Base-by-base conservation (phyloP, 2,329 filamentous ascomycete species). In the Trichoderma afroharzianum region DNA sequence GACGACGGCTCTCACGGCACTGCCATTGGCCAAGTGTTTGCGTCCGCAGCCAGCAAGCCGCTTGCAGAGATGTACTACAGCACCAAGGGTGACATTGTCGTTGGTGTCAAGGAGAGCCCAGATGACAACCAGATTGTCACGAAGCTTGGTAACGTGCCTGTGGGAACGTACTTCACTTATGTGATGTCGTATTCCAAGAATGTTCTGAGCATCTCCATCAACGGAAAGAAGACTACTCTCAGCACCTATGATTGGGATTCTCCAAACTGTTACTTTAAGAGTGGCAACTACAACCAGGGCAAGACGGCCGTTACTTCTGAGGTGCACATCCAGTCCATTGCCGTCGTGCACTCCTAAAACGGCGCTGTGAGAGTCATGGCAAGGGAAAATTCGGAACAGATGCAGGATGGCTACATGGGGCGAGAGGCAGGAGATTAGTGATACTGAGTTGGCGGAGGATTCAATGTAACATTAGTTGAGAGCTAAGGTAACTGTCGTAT, bases 41-140 rank as follows among this genome's bases (percentile, higher is more conserved):
- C 81, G 58, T 77, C 81, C 39, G 78, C 77, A 39, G 75, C 71
- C 6, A 74, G 72, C 72, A 83, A 83, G 73, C 82, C 82, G 1
- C 76, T 83, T 12, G 79, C 76, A 11, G 82, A 84, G 71, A 75
- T 84, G 24, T 84, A 81, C 74, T 81, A 80, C 72, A 80, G 78
- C 59, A 71, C 75, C 6, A 75, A 73, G 1, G 82, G 82, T 6
- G 76, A 76, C 1, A 72, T 84, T 21, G 76, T 74, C 0, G 79
- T 82, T 63, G 82, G 82, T 1, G 82, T 84, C 15, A 67, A 71
- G 43, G n/a, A 30, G 11, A 50, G 57, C 9, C 79, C 80, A 59
- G 72, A 80, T 76, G 70, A 80, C 21, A 75, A 75, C 67, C 78
- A 81, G 64, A 73, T 78, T 26, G 74, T 79, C 62, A 80, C 76